Percentiles rank a stretch among this genome's conserved stretches.
Evolutionary conservation across 768 basidiomycete genomes (phyloP).

Genomic region (Cubamyces lactineus): DNA sequence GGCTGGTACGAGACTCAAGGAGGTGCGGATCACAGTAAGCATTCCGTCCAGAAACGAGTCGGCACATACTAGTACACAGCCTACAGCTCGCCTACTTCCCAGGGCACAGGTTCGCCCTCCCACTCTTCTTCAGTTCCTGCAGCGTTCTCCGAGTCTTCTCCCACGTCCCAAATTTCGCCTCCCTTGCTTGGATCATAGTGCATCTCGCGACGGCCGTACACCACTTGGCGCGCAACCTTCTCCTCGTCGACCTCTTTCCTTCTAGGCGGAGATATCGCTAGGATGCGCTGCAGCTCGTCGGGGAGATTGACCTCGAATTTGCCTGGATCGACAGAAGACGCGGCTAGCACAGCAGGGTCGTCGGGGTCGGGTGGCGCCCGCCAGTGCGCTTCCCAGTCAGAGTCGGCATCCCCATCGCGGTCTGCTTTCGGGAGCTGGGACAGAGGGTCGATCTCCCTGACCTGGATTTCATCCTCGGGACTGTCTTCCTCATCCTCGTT

Average conservation of each 20-base stretch:
- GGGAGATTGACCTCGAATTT: conserved; percentile 60
- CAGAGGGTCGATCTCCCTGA: conserved; percentile 35
- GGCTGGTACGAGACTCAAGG: neutral
- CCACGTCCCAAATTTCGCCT: conserved; percentile 57
- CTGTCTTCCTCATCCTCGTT: conserved; percentile 31
- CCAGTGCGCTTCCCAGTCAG: conserved; percentile 26
- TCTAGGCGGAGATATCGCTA: conserved; percentile 56
- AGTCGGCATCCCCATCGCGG: conserved; percentile 23
- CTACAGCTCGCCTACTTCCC: conserved; percentile 79
- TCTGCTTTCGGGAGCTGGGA: conserved; percentile 22
- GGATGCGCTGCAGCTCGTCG: conserved; percentile 63
- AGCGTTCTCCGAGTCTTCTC: conserved; percentile 45
- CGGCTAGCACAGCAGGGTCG: neutral
- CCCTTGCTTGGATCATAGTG: conserved; percentile 66
- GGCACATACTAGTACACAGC: conserved; percentile 25
- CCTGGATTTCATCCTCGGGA: conserved; percentile 32
- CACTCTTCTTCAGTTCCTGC: conserved; percentile 48
- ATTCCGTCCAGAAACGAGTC: conserved; percentile 17
- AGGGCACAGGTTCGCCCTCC: conserved; percentile 83
- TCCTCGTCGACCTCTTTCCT: conserved; percentile 41
- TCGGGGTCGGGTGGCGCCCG: conserved; percentile 17
- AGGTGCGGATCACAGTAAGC: conserved; percentile 21
- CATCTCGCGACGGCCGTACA: conserved; percentile 58
- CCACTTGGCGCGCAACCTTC: conserved; percentile 57
- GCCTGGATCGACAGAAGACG: conserved; percentile 21